Base-by-base conservation (phyloP, 2,329 filamentous ascomycete genomes). In the Pyricularia sp. region DNA sequence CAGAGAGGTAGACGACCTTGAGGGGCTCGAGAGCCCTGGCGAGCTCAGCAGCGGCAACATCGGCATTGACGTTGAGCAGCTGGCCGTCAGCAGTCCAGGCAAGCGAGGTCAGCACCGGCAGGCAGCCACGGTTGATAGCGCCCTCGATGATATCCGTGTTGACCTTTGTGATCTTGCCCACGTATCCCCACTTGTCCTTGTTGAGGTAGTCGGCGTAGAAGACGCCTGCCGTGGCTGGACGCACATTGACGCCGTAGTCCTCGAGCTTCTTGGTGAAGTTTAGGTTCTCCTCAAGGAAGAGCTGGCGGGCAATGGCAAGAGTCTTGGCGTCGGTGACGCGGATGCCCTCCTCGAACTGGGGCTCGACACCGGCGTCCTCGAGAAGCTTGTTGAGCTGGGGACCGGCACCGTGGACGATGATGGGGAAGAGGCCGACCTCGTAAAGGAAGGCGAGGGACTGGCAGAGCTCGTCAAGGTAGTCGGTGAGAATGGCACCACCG, bases 1-100 rank as follows among this genome's bases (percentile, higher is more conserved):
- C 95, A 5, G 93, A 96, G n/a, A 98, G 85, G 78, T 97, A 99
- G 70, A 99, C 94, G 71, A 98, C 94, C 88, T 99, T 99, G 75
- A 98, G 83, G 30, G 95, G 95, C 80, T 98, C 90, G 68, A 99
- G 84, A 69, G 92, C 88, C 70, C 92, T 90, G 28, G 95, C 94
- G 71, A 99, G 85, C 81, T 97, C 94, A 72, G 94, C 94, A 33
- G 95, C 95, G 50, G 94, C 94, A 71, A 97, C 94, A 79, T 99
- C 95, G 50, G 95, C 95, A 76, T 99, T 99, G 78, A 99, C 95
- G 77, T 99, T 99, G 72, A 99, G 85, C 67, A 98, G 89, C 79
- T 94, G 93, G 10, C 95, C 95, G 72, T 97, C 93, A 65, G 89
- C 85, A 26, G 92, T 94, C 84, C 98, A 94, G 11, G 94, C 95